Conservation (phyloP, 176 grass and related monocot genomes). For the Triticum turgidum region DNA sequence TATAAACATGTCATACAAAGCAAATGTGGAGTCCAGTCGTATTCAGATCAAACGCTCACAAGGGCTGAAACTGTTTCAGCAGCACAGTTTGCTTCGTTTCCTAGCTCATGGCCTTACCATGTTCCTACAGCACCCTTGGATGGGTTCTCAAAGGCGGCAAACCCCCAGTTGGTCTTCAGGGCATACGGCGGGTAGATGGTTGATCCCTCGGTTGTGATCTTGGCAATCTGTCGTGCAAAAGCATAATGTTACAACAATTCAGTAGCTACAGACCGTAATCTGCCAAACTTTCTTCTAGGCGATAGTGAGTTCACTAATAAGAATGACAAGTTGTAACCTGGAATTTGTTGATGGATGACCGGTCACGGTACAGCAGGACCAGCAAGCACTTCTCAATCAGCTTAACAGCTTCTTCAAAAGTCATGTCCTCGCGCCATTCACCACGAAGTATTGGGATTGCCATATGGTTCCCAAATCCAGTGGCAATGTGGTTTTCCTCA, state of each 20-base stretch:
- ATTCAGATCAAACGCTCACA: constrained; percentile 16
- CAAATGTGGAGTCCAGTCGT: constrained; percentile 23
- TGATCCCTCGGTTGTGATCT: constrained; percentile 78
- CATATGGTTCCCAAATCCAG: constrained; percentile 98
- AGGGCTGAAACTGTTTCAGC: constrained; percentile 8
- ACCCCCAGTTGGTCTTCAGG: constrained; percentile 87
- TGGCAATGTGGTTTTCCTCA: constrained; percentile 94
- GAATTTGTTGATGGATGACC: constrained; percentile 97
- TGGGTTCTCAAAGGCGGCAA: constrained; percentile 83
- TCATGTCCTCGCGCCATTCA: constrained; percentile 94
- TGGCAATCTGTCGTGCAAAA: constrained; percentile 58
- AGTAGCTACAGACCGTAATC: background rate
- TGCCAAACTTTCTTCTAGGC: background rate
- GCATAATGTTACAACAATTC: background rate
- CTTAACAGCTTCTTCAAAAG: constrained; percentile 98
- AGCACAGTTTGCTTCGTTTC: constrained; percentile 7
- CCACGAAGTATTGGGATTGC: constrained; percentile 87
- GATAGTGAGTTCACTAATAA: background rate
- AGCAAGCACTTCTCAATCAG: constrained; percentile 94
- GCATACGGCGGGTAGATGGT: constrained; percentile 88
- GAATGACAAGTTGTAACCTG: constrained; percentile 52
- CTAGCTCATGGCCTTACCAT: constrained; percentile 67
- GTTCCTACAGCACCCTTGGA: constrained; percentile 76
- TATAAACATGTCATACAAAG: constrained; percentile 36
- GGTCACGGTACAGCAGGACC: constrained; percentile 95